Evolutionary conservation across 2,329 filamentous ascomycete genomes (phyloP).

Genomic region (Emergomyces africanus): DNA sequence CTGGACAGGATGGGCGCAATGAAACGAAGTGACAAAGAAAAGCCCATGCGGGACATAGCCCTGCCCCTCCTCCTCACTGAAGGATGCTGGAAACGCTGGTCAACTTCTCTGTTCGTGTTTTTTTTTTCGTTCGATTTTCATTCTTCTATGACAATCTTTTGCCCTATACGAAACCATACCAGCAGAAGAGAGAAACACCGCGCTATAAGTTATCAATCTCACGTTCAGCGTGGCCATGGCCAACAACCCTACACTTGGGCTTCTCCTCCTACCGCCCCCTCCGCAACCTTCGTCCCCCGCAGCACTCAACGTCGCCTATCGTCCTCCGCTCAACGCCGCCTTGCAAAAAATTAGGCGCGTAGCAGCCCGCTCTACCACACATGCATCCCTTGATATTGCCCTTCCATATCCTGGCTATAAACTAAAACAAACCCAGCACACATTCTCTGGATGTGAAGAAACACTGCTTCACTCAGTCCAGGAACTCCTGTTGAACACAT

Average conservation of each 20-base stretch:
- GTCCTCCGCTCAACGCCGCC: background rate
- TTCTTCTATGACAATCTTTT: background rate
- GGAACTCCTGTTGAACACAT: background rate
- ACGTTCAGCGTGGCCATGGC: background rate
- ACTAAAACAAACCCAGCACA: background rate
- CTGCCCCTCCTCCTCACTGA: too few species aligned
- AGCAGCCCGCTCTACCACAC: background rate
- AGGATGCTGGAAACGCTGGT: too few species aligned
- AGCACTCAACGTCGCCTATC: conserved; percentile 4
- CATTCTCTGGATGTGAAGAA: conserved; percentile 1
- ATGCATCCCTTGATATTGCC: background rate
- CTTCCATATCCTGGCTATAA: conserved; percentile 1
- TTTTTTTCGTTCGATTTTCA: background rate
- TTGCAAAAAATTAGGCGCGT: background rate
- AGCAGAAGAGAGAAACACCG: background rate
- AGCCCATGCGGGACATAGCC: too few species aligned
- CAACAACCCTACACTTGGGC: background rate
- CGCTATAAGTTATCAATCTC: background rate
- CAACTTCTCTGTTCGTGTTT: too few species aligned
- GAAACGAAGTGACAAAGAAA: too few species aligned
- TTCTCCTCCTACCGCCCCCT: conserved; percentile 1
- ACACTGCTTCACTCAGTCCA: background rate
- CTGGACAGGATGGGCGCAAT: too few species aligned
- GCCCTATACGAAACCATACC: background rate
- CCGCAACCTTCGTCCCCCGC: conserved; percentile 1